Evolutionary conservation across 2,329 filamentous ascomycete species (phyloP), one percentile per base, ranked within the genome.

Genomic region (Colletotrichum scovillei): DNA sequence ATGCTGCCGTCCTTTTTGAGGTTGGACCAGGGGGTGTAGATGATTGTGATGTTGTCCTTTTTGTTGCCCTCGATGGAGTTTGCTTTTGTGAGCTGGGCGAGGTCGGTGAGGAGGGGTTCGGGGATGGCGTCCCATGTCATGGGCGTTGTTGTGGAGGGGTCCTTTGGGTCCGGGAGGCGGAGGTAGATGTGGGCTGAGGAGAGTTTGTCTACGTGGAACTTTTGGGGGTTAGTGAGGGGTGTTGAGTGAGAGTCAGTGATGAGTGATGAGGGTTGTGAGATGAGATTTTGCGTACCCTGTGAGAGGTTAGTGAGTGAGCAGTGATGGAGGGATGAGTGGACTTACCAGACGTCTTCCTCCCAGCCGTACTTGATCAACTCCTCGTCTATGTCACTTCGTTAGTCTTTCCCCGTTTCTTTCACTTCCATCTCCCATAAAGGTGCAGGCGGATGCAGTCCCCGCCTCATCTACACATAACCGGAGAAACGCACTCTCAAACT

Each of bases 41-140:
- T 97, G 80, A 99, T 84, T 19, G 95, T 97, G 79, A 99, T 88
- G 84, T 98, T 98, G 83, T 98, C 96, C 83, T 98, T 98, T 85
- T 99, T 99, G 87, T 99, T 99, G 76, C 97, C 97, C 87, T 99
- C 97, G 78, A 99, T 99, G 71, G 95, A 98, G 85, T 99, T 99
- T 75, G 97, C 97, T 85, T 99, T 99, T 70, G 97, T 99, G 78
- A 99, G 88, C 83, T 99, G 97, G n/a, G 94, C 97, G 78, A 97
- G 95, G 83, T 99, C 97, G 76, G 88, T 90, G 73, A 99, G 81
- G 32, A 99, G 88, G 4, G 90, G 90, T 74, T 91, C 80, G 0
- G 94, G 92, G 72, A 99, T 94, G 56, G 88, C 84, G 63, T 98
- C 95, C 97, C 97, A 99, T 14, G 72, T 72, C 72, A 71, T 72